Percentiles rank a stretch among this genome's conserved stretches.
phyloP scores from a whole-genome alignment of 257 asterid species.

The Misopates orontium region DNA sequence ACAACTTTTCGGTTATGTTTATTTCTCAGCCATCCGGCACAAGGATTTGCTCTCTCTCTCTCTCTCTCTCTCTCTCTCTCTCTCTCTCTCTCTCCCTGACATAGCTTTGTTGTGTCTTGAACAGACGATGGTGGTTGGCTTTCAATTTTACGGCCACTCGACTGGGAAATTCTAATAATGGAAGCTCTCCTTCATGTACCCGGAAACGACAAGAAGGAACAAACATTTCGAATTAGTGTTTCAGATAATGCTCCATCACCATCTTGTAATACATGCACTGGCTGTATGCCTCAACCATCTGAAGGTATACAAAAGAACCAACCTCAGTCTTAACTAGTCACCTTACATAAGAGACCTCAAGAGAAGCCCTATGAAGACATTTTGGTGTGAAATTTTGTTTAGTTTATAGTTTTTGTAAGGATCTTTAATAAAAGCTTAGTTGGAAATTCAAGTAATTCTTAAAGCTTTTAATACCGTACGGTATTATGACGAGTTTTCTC shows the following conservation, averaged over 20 bases:
- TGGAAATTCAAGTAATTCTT: conserved; percentile 4
- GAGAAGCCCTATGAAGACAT: not conserved
- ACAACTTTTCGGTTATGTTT: too few species aligned
- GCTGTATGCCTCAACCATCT: conserved; percentile 40
- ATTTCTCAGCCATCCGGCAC: too few species aligned
- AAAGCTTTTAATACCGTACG: too few species aligned
- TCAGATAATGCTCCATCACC: conserved; percentile 45
- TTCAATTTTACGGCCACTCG: conserved; percentile 58
- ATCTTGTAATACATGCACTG: conserved; percentile 51
- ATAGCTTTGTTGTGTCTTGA: conserved; percentile 8
- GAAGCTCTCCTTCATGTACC: conserved; percentile 89
- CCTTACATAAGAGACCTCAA: not conserved
- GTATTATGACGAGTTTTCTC: too few species aligned
- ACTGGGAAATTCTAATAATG: conserved; percentile 92
- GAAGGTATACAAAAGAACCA: conserved; percentile 37
- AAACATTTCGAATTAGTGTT: conserved; percentile 68
- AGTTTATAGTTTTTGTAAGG: not conserved
- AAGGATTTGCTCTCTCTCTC: too few species aligned
- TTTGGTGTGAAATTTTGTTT: not conserved
- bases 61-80: too few species aligned
- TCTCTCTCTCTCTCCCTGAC: too few species aligned
- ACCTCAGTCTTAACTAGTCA: conserved; percentile 33
- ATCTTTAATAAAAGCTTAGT: not conserved
- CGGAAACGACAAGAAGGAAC: conserved; percentile 65
- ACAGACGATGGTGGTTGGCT: conserved; percentile 60